Conservation (phyloP, 805 yeast species). For the Teunomyces tritomae region DNA sequence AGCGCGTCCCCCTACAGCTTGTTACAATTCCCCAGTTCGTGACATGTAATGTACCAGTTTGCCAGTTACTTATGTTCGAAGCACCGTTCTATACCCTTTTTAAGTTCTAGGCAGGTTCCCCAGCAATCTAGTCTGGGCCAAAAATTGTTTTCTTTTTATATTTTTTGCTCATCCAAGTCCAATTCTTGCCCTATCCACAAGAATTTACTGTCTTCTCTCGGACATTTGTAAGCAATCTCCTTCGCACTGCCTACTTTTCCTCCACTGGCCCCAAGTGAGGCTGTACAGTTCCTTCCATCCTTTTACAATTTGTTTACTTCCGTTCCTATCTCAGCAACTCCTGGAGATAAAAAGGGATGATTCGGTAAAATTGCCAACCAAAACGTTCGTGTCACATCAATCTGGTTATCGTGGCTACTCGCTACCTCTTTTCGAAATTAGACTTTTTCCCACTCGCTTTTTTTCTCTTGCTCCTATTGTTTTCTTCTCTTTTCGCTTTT, state of each 20-base stretch:
- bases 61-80: neutral
- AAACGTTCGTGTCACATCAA: too few relatives aligned
- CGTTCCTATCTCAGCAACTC: too few relatives aligned
- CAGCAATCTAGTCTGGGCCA: neutral
- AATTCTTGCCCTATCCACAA: neutral
- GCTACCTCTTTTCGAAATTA: too few relatives aligned
- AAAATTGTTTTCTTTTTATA: neutral
- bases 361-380: too few relatives aligned
- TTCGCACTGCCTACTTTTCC: neutral
- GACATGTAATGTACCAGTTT: neutral
- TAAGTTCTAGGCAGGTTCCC: neutral
- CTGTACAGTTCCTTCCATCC: neutral
- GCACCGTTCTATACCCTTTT: neutral
- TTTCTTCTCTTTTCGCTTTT: neutral
- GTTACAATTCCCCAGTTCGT: neutral
- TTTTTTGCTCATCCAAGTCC: neutral
- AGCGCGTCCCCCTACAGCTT: neutral
- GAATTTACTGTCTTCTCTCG: too few relatives aligned
- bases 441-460: neutral
- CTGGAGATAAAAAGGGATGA: too few relatives aligned
- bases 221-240: neutral
- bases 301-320: too few relatives aligned
- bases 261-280: neutral
- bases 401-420: too few relatives aligned
- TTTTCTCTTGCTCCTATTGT: neutral